A percentile compares a stretch with the other conserved stretches of the same genome.
Conservation (phyloP, 257 asterid genomes). For the Gentiana dahurica region DNA sequence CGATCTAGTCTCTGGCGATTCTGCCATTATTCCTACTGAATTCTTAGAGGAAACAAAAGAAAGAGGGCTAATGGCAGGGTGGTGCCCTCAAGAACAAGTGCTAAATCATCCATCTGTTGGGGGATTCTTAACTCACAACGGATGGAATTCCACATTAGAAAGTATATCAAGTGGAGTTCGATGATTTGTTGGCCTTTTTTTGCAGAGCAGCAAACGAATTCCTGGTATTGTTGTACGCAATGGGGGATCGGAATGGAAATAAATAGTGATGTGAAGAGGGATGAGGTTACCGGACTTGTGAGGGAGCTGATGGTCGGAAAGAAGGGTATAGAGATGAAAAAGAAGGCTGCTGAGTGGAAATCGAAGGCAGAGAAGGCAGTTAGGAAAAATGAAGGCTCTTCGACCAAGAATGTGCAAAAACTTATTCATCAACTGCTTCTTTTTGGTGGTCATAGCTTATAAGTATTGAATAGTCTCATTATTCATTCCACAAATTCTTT, state of each 20-base stretch:
- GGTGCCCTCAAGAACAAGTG: slow-evolving; percentile 28
- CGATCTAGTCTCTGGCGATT: slow-evolving; percentile 19
- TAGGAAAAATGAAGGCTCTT: slow-evolving; percentile 7
- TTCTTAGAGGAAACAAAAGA: slow-evolving; percentile 15
- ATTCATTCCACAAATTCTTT: too few relatives aligned
- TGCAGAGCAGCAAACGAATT: slow-evolving; percentile 20
- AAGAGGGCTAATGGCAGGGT: slow-evolving; percentile 14
- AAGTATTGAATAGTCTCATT: too few relatives aligned
- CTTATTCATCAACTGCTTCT: slow-evolving; percentile 9
- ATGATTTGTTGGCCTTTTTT: slow-evolving; percentile 31
- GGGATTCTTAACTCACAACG: slow-evolving; percentile 23
- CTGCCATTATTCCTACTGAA: slow-evolving; percentile 15
- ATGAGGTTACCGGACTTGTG: slow-evolving; percentile 18
- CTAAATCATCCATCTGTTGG: slow-evolving; percentile 18
- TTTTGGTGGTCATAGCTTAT: too few relatives aligned
- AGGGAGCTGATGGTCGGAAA: slow-evolving; percentile 17
- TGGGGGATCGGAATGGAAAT: slow-evolving; percentile 24
- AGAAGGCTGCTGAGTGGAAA: slow-evolving; percentile 20
- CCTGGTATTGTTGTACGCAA: slow-evolving; percentile 15
- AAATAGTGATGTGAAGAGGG: slow-evolving; percentile 16
- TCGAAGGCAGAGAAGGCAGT: slow-evolving; percentile 10
- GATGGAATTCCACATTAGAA: slow-evolving; percentile 26
- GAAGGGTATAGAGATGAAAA: slow-evolving; percentile 17
- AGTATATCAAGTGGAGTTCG: slow-evolving; percentile 20
- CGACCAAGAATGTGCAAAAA: slow-evolving; percentile 17